Base-by-base conservation (phyloP, 1,284 basidiomycete genomes). In the Sporisorium iseilematis-ciliati region DNA sequence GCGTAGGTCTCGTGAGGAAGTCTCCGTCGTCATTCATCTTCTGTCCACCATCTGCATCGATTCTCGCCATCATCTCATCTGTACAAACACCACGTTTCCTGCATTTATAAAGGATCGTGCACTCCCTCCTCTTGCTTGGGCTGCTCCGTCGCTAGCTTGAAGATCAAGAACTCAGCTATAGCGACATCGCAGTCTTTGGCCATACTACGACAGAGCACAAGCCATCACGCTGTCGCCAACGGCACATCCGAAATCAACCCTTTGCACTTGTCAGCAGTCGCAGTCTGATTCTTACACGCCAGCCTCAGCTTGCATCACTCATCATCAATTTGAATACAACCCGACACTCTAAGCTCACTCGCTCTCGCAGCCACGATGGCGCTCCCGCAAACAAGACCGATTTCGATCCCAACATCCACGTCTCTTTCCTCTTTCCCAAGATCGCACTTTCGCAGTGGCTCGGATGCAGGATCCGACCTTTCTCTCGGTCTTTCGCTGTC, bases 381-480 rank as follows among this genome's bases (percentile, higher is more conserved):
- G 10, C 54, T 67, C 23, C 25, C 65, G 14, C 70, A 68, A 38
- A 57, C 70, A 2, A 53, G 42, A 21, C 70, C 70, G 5, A 73
- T 73, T 45, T 68, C 61, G 35, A 73, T 73, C 33, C 65, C 69
- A 0, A 12, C 56, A 3, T 23, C 59, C 18, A 52, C 69, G 3
- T 59, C 56, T 18, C 43, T 60, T 18, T 60, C 53, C 31, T 48
- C 52, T 14, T 64, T 57, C 1, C 43, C 61, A 1, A 50, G 54
- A 50, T 60, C 56, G 2, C 70, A 67, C 57, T 67, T 65, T 46
- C 61, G 70, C 5, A 61, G 61, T 29, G 26, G 41, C 35, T 73
- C 70, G 31, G 65, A 68, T 35, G 57, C 50, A 7, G 61, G 61
- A 29, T 67, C 70, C 33, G 65, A 65, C 26, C 50, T 71, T 18